Evolutionary conservation across 1,139 yeast genomes (phyloP).

Genomic region (Pichia cactophila): DNA sequence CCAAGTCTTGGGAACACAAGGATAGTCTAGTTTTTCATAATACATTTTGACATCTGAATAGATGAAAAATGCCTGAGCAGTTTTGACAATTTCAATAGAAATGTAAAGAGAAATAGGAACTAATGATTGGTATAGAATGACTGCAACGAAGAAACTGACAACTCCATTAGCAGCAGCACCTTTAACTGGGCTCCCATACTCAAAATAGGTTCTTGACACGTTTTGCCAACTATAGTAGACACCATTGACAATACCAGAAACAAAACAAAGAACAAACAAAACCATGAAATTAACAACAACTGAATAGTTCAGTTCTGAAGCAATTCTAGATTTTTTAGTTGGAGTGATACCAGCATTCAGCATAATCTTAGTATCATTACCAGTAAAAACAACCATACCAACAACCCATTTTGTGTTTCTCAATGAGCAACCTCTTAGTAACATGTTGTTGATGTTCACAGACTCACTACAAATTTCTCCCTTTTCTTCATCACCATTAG

Average conservation of each 20-base stretch:
- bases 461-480: slow-evolving; percentile 52
- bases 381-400: slow-evolving; percentile 85
- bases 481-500: slow-evolving; percentile 33
- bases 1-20: slow-evolving; percentile 96
- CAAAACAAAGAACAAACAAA: slow-evolving; percentile 70
- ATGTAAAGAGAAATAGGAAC: slow-evolving; percentile 94
- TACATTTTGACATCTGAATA: slow-evolving; percentile 85
- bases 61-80: slow-evolving; percentile 89
- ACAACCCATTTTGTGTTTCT: slow-evolving; percentile 92
- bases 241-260: slow-evolving; percentile 80
- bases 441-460: slow-evolving; percentile 66
- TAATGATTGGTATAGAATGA: slow-evolving; percentile 82
- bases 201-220: slow-evolving; percentile 63
- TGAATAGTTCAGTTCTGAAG: slow-evolving; percentile 74
- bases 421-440: slow-evolving; percentile 85
- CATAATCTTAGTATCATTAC: slow-evolving; percentile 87
- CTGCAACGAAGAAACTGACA: slow-evolving; percentile 78
- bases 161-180: slow-evolving; percentile 74
- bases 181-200: slow-evolving; percentile 56
- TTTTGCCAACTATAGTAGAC: slow-evolving; percentile 47
- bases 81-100: slow-evolving; percentile 90
- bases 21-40: slow-evolving; percentile 77
- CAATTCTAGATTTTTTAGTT: slow-evolving; percentile 74
- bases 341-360: slow-evolving; percentile 91
- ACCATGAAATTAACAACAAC: slow-evolving; percentile 72